Evolutionary conservation across 1,139 yeast genomes (phyloP), one percentile per base, ranked within the genome.

Genomic region (Chernovozyma sophiae-reginae): DNA sequence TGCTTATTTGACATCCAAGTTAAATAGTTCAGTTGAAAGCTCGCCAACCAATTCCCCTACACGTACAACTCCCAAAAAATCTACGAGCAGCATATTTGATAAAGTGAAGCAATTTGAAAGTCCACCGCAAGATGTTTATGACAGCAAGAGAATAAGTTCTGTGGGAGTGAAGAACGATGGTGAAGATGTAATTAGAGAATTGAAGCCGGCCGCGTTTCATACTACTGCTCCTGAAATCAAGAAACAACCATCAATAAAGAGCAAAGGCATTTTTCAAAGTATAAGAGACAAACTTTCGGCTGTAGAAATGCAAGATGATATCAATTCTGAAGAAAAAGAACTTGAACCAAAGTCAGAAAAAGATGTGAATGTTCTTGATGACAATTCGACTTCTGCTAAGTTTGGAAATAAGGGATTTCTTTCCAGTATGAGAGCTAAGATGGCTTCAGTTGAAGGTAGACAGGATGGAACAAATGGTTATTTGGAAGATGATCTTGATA

Each of bases 71-170:
- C 35, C 52, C 7, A 53, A 43, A 29, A 47, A 46, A 34, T 43
- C 46, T 22, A 56, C 26, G 19, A 34, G 31, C 10, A 31, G 54
- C 39, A 63, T 68, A 13, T 53, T 66, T 38, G 73, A 68, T 39
- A 62, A 60, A 43, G 68, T 68, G 7, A 64, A 55, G 41, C 64
- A 65, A 36, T 68, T 65, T 44, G 73, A 68, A 43, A 55, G 56
- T 37, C 57, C 67, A 11, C 35, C 42, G 6, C 44, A 41, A 13
- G 42, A 40, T 19, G 20, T 30, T 12, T 18, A 26, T 19, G n/a
- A 17, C 12, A 36, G 25, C 3, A 33, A 20, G 29, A 30, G n/a
- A 10, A 17, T 5, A 4, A 31, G 28, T n/a, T 26, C 16, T n/a
- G 27, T 23, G 18, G 25, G 16, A 19, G 17, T n/a, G 25, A 32